These are phyloP conservation scores for Lecanosticta acicola DNA, from an alignment of 2,329 filamentous ascomycete species.

Conservation along the genomic window DNA sequence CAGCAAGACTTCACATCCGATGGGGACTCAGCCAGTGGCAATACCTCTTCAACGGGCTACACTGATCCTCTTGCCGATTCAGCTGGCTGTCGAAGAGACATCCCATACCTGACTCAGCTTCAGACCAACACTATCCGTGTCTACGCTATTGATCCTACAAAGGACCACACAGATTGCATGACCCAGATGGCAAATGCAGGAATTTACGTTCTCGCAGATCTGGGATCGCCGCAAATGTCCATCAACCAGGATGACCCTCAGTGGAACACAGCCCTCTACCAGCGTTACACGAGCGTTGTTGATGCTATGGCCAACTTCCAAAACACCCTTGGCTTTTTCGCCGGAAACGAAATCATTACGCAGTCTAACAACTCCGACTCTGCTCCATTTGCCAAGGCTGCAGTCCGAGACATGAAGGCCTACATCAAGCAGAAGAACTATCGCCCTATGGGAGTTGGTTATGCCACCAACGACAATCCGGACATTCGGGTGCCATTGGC, in stretches of 20 bases:
- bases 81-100: conserved; percentile 70
- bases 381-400: conserved; percentile 93
- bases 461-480: conserved; percentile 88
- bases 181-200: conserved; percentile 70
- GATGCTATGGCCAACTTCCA: conserved; percentile 74
- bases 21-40: conserved; percentile 37
- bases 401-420: conserved; percentile 88
- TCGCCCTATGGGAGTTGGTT: conserved; percentile 78
- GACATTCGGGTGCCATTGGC: conserved; percentile 74
- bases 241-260: conserved; percentile 74
- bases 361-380: conserved; percentile 78
- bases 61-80: conserved; percentile 75
- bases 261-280: conserved; percentile 74
- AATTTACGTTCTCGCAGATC: conserved; percentile 92
- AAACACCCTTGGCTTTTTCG: conserved; percentile 96
- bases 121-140: conserved; percentile 90
- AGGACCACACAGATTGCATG: conserved; percentile 82
- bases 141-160: conserved; percentile 79
- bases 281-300: conserved; percentile 76
- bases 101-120: conserved; percentile 71
- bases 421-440: conserved; percentile 79
- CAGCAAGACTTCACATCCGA: conserved; percentile 62
- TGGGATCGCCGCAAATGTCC: conserved; percentile 70
- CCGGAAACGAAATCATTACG: conserved; percentile 95
- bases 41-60: conserved; percentile 50